These are phyloP conservation scores for Hansenula sp. DNA, from an alignment of 1,139 yeast genomes.

Conservation along the genomic window DNA sequence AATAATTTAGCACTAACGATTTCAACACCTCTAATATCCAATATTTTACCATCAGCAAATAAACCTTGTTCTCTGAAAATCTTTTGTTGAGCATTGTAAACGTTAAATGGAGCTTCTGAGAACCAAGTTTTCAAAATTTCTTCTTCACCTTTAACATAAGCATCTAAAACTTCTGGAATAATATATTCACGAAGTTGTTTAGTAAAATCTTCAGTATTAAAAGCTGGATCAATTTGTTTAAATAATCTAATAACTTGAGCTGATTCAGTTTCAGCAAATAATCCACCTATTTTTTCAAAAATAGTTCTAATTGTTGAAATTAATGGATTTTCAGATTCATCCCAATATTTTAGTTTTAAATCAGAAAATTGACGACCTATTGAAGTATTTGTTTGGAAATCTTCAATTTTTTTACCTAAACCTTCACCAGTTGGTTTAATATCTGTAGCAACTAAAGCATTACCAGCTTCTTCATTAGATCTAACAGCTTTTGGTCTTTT, in stretches of 20 bases:
- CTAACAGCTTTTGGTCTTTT: conserved; percentile 60
- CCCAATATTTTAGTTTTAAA: conserved; percentile 70
- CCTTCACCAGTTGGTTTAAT: conserved; percentile 70
- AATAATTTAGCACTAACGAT: conserved; percentile 83
- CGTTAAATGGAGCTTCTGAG: conserved; percentile 94
- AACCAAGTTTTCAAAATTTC: conserved; percentile 83
- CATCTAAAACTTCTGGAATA: conserved; percentile 93
- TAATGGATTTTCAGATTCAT: conserved; percentile 92
- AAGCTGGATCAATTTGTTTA: conserved; percentile 85
- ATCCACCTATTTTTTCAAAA: conserved; percentile 72
- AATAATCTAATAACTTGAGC: conserved; percentile 87
- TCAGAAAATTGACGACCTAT: conserved; percentile 63
- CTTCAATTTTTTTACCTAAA: conserved; percentile 64
- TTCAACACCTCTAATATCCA: conserved; percentile 95
- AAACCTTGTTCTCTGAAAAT: conserved; percentile 90
- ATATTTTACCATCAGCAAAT: conserved; percentile 84
- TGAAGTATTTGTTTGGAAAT: conserved; percentile 62
- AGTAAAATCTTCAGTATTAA: conserved; percentile 75
- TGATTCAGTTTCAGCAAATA: conserved; percentile 91
- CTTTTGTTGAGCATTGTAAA: conserved; percentile 91
- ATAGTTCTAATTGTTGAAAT: conserved; percentile 78
- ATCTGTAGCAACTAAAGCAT: conserved; percentile 77
- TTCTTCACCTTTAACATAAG: conserved; percentile 90
- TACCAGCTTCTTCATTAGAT: conserved; percentile 84
- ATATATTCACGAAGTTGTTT: conserved; percentile 87